Conservation (phyloP, 208 protist genomes). For the Acanthamoeba castellanii region DNA sequence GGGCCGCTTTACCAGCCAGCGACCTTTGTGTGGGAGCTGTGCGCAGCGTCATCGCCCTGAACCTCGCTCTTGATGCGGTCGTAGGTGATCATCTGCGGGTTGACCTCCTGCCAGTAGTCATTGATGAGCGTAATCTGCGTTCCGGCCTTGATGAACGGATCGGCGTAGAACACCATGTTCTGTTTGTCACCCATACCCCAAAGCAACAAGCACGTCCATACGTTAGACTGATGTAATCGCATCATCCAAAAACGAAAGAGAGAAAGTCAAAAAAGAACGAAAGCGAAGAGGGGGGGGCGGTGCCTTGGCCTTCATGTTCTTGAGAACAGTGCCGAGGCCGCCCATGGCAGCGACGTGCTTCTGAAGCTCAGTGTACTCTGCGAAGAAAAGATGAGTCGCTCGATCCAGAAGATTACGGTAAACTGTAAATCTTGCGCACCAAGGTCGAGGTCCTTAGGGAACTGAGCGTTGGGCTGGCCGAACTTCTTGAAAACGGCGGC, state of each 20-base stretch:
- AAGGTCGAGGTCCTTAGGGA: conserved; percentile 50
- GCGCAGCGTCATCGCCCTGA: background rate
- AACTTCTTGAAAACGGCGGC: conserved; percentile 17
- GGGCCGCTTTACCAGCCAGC: conserved; percentile 12
- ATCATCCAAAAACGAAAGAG: background rate
- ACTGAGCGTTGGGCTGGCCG: conserved; percentile 65
- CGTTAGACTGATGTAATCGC: background rate
- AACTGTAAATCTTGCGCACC: background rate
- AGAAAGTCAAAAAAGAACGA: background rate
- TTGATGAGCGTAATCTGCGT: conserved; percentile 67
- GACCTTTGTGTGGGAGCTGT: conserved; percentile 64
- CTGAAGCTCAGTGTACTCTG: conserved; percentile 49
- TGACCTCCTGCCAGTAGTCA: conserved; percentile 63
- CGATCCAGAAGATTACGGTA: background rate
- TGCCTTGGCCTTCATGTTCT: conserved; percentile 69
- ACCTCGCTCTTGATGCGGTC: conserved; percentile 29
- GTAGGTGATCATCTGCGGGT: conserved; percentile 71
- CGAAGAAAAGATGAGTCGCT: background rate
- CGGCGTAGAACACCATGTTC: conserved; percentile 71
- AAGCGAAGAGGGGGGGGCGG: background rate
- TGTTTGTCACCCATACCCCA: background rate
- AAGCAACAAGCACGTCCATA: background rate
- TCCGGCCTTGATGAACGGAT: conserved; percentile 57
- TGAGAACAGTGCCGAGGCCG: conserved; percentile 66
- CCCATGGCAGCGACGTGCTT: conserved; percentile 64